Conservation (phyloP, 2,329 filamentous ascomycete genomes). For the Ceratocystiopsis minuta region DNA sequence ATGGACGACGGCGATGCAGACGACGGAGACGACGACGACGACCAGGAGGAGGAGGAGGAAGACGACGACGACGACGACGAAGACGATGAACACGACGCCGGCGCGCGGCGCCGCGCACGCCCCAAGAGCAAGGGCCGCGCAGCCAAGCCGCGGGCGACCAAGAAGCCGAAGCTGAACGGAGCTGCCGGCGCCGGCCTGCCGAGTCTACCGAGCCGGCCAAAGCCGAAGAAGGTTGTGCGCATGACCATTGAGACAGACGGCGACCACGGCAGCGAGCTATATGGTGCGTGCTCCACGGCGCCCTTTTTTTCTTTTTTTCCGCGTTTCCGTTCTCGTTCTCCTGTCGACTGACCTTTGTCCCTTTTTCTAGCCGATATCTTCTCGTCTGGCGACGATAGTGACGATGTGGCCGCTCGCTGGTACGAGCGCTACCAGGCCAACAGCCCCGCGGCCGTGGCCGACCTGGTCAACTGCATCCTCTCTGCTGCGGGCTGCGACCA, state of each 20-base stretch:
- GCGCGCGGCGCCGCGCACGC: constrained; percentile 21
- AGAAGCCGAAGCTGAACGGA: constrained; percentile 48
- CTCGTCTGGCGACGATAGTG: constrained; percentile 35
- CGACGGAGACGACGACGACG: constrained; percentile 16
- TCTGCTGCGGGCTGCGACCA: constrained; percentile 64
- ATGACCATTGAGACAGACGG: constrained; percentile 33
- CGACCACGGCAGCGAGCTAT: constrained; percentile 35
- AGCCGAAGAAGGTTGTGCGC: constrained; percentile 38
- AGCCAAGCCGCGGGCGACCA: constrained; percentile 38
- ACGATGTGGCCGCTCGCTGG: constrained; percentile 43
- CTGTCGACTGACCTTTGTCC: not conserved
- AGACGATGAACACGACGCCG: constrained; percentile 9
- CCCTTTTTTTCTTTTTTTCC: not conserved
- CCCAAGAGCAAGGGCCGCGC: constrained; percentile 14
- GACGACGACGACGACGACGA: constrained; percentile 21
- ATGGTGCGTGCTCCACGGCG: constrained; percentile 35
- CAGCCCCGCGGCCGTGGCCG: constrained; percentile 35
- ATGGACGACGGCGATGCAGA: constrained; percentile 17
- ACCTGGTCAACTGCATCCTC: constrained; percentile 49
- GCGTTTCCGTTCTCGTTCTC: not conserved
- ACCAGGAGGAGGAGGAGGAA: constrained; percentile 20
- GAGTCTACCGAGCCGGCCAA: constrained; percentile 32
- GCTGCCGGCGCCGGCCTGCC: constrained; percentile 19
- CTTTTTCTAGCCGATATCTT: constrained; percentile 39
- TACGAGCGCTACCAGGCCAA: constrained; percentile 37